Base-by-base conservation (phyloP, 2,329 filamentous ascomycete genomes). In the Epichloe coenophiala region DNA sequence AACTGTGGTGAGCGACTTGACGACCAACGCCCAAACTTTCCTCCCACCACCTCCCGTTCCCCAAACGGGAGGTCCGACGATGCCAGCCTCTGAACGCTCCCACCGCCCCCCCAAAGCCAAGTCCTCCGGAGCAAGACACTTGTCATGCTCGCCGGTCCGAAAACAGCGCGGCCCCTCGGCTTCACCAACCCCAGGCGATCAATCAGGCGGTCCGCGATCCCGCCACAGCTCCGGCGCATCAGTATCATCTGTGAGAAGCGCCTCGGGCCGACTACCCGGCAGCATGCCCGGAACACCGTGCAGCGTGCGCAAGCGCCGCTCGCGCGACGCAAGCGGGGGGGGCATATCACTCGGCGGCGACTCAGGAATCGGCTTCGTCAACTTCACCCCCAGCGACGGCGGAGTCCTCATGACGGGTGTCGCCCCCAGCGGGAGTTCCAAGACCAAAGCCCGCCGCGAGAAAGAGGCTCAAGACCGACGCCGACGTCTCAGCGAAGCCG, bases 401-500 rank as follows among this genome's bases (percentile, higher is more conserved):
- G 72, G 77, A 13, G 80, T 85, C 62, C 83, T 98, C 42, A 79
- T 98, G 66, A 88, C 80, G 7, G 91, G 90, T 4, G 93, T 98
- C 12, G 93, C 93, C 44, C 44, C 91, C 1, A 90, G 84, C 56
- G 93, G 93, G 9, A 89, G 83, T 58, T 86, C 81, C 57, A 97
- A 97, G 77, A 97, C 93, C 8, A 96, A 96, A 65, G 88, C 88
- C n/a, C 72, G 89, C 50, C 73, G 93, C 47, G 91, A 97, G 66
- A 86, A 88, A 65, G 91, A 96, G 70, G 88, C 88, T 1, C 74
- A 78, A 49, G 91, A 96, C 61, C 83, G 84, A 67, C 74, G 86
- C 59, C 70, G 83, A 57, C 75, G 77, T 62, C 63, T 90, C 50
- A 83, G 77, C 60, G 80, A 86, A 64, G 80, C 81, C 7, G 82